A percentile compares a stretch with the other conserved stretches of the same genome.
These are phyloP conservation scores for Elaeis oleifera DNA, from an alignment of 202 grass and related monocot genomes.

Conservation along the genomic window DNA sequence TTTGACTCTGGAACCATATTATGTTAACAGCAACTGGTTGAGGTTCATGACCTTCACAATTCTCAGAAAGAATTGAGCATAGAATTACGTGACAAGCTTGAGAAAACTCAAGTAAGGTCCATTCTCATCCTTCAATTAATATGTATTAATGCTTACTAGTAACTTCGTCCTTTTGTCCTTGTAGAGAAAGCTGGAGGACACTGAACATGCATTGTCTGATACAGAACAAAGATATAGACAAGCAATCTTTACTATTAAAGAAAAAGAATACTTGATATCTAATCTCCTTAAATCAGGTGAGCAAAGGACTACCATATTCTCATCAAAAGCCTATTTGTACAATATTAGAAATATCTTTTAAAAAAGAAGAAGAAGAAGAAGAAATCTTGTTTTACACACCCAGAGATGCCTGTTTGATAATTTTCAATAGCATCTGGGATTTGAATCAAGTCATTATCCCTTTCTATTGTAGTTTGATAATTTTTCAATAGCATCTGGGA, in stretches of 20 bases:
- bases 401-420: too few relatives aligned
- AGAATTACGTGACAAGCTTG: conserved; percentile 51
- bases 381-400: too few relatives aligned
- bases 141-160: too few relatives aligned
- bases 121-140: background rate
- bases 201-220: conserved; percentile 38
- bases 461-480: too few relatives aligned
- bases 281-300: conserved; percentile 70
- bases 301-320: background rate
- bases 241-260: conserved; percentile 61
- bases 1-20: conserved; percentile 20
- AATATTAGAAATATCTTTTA: too few relatives aligned
- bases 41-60: conserved; percentile 57
- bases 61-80: conserved; percentile 51
- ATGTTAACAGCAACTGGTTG: conserved; percentile 52
- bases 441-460: too few relatives aligned
- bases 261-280: conserved; percentile 74
- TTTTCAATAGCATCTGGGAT: too few relatives aligned
- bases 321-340: too few relatives aligned
- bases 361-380: too few relatives aligned
- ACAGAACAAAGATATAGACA: conserved; percentile 58
- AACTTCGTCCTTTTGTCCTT: conserved; percentile 2
- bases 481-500: too few relatives aligned
- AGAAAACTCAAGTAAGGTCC: conserved; percentile 38
- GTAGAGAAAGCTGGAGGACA: conserved; percentile 60